These are phyloP conservation scores for Curvularia lunata DNA, from an alignment of 2,329 filamentous ascomycete species.

Conservation along the genomic window DNA sequence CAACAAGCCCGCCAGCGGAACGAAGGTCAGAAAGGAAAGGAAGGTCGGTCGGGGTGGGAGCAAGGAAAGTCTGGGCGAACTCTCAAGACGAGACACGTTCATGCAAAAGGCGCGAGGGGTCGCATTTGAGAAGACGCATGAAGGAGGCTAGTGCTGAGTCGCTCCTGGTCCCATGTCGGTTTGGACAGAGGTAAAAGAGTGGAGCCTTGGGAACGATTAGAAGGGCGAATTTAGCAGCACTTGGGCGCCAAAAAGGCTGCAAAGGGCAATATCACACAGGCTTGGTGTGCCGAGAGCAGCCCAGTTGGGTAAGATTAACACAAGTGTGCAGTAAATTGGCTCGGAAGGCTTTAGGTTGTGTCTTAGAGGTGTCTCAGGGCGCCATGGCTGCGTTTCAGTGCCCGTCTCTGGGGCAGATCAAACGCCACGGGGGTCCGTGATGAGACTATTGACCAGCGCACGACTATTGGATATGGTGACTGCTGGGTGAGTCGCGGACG, in stretches of 20 bases:
- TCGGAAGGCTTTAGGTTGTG: conserved; percentile 33
- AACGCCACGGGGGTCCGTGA: conserved; percentile 35
- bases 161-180: conserved; percentile 45
- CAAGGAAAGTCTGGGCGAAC: conserved; percentile 45
- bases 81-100: conserved; percentile 45
- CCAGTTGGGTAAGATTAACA: conserved; percentile 21
- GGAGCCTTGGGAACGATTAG: conserved; percentile 25
- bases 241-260: conserved; percentile 16
- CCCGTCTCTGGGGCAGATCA: conserved; percentile 37
- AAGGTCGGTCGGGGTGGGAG: conserved; percentile 39
- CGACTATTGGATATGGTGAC: conserved; percentile 21
- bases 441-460: conserved; percentile 28
- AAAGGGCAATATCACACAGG: conserved; percentile 25
- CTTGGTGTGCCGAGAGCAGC: conserved; percentile 26
- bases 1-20: conserved; percentile 48
- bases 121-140: conserved; percentile 48
- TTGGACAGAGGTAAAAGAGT: conserved; percentile 40
- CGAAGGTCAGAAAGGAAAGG: conserved; percentile 41
- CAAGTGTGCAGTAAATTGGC: conserved; percentile 30
- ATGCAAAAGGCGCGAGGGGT: conserved; percentile 39
- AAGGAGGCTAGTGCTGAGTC: conserved; percentile 46
- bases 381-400: conserved; percentile 43
- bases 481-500: conserved; percentile 6
- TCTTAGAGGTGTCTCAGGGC: conserved; percentile 48
- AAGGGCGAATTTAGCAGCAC: conserved; percentile 37